Conservation (phyloP, 179 eudicot genomes). For the Camellia oleifera region DNA sequence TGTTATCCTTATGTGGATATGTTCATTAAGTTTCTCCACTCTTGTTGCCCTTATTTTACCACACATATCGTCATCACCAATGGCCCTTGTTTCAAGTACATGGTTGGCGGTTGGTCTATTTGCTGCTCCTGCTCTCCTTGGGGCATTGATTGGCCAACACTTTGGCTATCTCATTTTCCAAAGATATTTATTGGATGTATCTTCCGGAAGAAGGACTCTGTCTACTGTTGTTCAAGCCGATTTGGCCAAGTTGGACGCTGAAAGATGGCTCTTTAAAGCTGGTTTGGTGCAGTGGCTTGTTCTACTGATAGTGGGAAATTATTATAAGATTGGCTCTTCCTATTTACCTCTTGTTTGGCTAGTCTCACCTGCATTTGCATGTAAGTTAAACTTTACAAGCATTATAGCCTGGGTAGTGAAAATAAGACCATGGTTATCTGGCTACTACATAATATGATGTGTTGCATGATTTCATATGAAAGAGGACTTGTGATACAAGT, state of each 20-base stretch:
- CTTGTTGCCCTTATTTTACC: conserved; percentile 70
- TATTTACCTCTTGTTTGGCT: conserved; percentile 87
- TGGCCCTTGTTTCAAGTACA: conserved; percentile 69
- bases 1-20: conserved; percentile 76
- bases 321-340: conserved; percentile 71
- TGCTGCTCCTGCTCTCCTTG: conserved; percentile 85
- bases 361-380: conserved; percentile 82
- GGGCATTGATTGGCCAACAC: conserved; percentile 92
- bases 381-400: conserved; percentile 51
- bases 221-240: conserved; percentile 39
- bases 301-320: conserved; percentile 54
- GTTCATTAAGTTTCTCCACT: conserved; percentile 55
- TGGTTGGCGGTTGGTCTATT: conserved; percentile 79
- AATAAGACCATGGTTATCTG: background rate
- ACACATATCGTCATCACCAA: conserved; percentile 52
- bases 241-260: conserved; percentile 82
- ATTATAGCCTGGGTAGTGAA: background rate
- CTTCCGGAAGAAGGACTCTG: conserved; percentile 34
- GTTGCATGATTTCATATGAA: background rate
- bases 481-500: background rate
- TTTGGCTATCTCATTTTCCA: conserved; percentile 66
- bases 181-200: conserved; percentile 35
- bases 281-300: conserved; percentile 85
- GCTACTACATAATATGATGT: background rate
- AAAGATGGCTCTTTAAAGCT: conserved; percentile 90